Evolutionary conservation across 306 rosid genomes (phyloP).

Genomic region (Casuarina equisetifolia): DNA sequence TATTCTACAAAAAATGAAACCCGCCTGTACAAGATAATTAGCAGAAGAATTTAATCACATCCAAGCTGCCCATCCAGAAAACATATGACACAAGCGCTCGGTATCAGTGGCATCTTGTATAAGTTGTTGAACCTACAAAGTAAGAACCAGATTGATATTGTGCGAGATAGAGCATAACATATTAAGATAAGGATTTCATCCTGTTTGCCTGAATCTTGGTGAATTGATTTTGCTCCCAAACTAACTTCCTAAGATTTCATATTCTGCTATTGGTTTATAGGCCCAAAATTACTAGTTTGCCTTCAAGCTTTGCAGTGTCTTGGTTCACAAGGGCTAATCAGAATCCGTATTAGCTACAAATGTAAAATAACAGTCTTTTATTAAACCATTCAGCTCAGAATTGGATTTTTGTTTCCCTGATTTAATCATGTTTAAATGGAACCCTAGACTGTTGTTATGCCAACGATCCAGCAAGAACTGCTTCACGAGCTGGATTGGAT

Average conservation of each 20-base stretch:
- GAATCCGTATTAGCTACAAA: neutral
- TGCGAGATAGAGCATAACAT: neutral
- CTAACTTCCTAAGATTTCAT: neutral
- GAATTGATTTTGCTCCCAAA: neutral
- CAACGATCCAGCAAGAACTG: neutral
- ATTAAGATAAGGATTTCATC: neutral
- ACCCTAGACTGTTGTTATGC: neutral
- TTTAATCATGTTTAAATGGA: neutral
- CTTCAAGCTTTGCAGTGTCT: neutral
- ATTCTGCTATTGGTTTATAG: neutral
- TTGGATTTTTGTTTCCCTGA: neutral
- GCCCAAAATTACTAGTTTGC: neutral
- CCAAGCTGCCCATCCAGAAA: constrained; percentile 98
- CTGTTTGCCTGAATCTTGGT: neutral
- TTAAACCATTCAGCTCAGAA: neutral
- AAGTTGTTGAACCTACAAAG: constrained; percentile 80
- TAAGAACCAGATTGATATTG: constrained; percentile 10
- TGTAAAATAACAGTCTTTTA: neutral
- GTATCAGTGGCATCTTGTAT: constrained; percentile 92
- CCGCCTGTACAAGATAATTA: constrained; percentile 39
- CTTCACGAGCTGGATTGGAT: neutral
- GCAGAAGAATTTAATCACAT: constrained; percentile 35
- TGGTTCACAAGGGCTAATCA: neutral
- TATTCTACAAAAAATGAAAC: neutral
- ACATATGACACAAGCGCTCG: constrained; percentile 82